Base-by-base conservation (phyloP, 176 grass and related monocot genomes). In the Triticum turgidum region DNA sequence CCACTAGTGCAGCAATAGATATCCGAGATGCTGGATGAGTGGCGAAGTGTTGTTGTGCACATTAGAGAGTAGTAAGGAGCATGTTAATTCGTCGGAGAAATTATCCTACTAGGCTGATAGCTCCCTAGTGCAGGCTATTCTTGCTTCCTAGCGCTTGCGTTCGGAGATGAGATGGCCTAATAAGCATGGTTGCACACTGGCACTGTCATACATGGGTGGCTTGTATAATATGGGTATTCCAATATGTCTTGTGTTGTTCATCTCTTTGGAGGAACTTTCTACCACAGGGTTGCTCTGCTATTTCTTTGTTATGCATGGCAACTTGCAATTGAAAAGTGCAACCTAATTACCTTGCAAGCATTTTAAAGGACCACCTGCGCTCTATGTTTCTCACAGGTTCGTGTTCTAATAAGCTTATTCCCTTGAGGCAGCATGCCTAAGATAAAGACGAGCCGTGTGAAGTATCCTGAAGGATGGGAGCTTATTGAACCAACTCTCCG, bases 401-500 rank as follows among this genome's bases (percentile, higher is more conserved):
- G 29, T 84, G 20, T 51, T 84, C 58, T 51, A 29, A 34, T 22
- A 76, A 35, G 25, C 68, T 56, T 73, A 73, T 25, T 61, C 37
- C 35, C 30, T 38, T 86, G 52, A 51, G 34, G 71, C 32, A 85
- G 44, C 27, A 98, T 98, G 93, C 90, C 96, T 62, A 98, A 96
- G 86, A 92, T 98, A 91, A 98, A 98, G 93, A 96, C 93, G 14
- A 96, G 92, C 84, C 91, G 92, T 67, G 92, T 96, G 61, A 96
- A 92, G 82, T 96, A 98, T 81, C 96, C 96, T 65, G 90, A 94
- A n/a, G 96, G 93, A 86, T 98, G 96, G 93, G 96, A 98, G 66
- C 96, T 96, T 84, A 98, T 96, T 73, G 91, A 96, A 67, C 96
- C 96, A 58, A 98, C 96, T 9, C 90, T 94, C 32, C 88, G 90